Evolutionary conservation across 75 land plant species (phyloP), one percentile per base, ranked within the genome.

Genomic region (Isoetes taiwanensis): DNA sequence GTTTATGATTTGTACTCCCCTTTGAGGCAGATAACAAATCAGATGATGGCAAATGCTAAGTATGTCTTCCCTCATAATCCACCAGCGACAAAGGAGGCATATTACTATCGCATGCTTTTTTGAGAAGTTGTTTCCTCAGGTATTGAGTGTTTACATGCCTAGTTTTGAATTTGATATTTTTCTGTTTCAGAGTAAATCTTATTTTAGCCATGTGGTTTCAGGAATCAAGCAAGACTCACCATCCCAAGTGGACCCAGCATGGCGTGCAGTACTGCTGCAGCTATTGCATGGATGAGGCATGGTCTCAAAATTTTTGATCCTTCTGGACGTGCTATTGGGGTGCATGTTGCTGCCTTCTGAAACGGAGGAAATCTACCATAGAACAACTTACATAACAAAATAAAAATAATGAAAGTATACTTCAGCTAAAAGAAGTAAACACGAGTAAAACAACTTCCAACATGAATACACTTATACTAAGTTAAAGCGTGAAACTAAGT

Each of bases 181-280:
- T n/a, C n/a, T n/a, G 57, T 42, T n/a, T 16, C 54, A 56, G 21
- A 24, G 26, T 21, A 24, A 56, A 9, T 34, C 57, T 25, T 55
- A 1, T 17, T 2, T 31, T 32, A n/a, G 6, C 39, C 12, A 23
- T 41, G 35, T 52, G 3, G 11, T 19, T 35, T 41, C 79, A 90
- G 97, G 75, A 80, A 56, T 77, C 94, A 29, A n/a, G 93, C 94
- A n/a, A 71, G 82, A 41, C 40, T 72, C 64, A 90, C 87, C 0
- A 93, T 90, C 41, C 96, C 96, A 5, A 86, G 91, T 2, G 96
- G 96, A 50, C 84, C 96, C 56, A 86, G 86, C 46, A 81, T 90
- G 63, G 96, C 96, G 4, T 90, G 96, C 54, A 90, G 96, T 72
- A 86, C 96, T 0, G 93, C 96, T 3, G 84, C 81, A 28, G 96